These are phyloP conservation scores for Salix koriyanagi DNA, from an alignment of 345 rosid genomes.

Conservation along the genomic window DNA sequence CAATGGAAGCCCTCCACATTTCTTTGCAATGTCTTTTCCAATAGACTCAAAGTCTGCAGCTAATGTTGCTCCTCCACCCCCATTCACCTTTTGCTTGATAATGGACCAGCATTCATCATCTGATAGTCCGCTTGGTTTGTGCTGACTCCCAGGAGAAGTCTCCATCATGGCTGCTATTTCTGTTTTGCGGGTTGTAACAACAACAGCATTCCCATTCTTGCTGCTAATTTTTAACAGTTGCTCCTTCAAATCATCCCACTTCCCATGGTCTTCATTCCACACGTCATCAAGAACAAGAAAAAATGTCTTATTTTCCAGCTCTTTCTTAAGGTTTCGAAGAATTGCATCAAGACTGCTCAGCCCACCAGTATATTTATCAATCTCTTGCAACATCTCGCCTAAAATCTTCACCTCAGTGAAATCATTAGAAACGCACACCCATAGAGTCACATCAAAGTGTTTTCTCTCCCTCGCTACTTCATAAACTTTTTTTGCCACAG, in stretches of 20 bases:
- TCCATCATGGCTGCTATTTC: slow-evolving; percentile 4
- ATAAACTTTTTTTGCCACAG: slow-evolving; percentile 10
- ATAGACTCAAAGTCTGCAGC: slow-evolving; percentile 7
- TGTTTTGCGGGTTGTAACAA: slow-evolving; percentile 19
- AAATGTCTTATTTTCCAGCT: slow-evolving; percentile 1
- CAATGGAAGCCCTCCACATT: slow-evolving; percentile 23
- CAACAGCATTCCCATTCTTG: neutral
- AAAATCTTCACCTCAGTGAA: slow-evolving; percentile 4
- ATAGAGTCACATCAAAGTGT: neutral
- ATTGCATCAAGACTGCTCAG: neutral
- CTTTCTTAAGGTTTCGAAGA: neutral
- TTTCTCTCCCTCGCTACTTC: neutral
- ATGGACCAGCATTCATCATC: slow-evolving; percentile 19
- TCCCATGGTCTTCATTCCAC: slow-evolving; percentile 6
- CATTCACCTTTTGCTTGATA: slow-evolving; percentile 1
- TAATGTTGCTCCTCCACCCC: neutral
- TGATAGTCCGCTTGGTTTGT: neutral
- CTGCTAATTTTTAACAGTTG: neutral
- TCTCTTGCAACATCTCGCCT: slow-evolving; percentile 2
- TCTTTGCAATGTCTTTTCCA: slow-evolving; percentile 16
- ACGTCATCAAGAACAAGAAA: slow-evolving; percentile 24
- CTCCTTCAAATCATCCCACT: slow-evolving; percentile 9
- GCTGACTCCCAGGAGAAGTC: neutral
- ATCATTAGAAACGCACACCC: slow-evolving; percentile 13
- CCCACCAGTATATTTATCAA: neutral